Evolutionary conservation across 2,329 filamentous ascomycete species (phyloP).

Genomic region (Neopestalotiopsis clavispora): DNA sequence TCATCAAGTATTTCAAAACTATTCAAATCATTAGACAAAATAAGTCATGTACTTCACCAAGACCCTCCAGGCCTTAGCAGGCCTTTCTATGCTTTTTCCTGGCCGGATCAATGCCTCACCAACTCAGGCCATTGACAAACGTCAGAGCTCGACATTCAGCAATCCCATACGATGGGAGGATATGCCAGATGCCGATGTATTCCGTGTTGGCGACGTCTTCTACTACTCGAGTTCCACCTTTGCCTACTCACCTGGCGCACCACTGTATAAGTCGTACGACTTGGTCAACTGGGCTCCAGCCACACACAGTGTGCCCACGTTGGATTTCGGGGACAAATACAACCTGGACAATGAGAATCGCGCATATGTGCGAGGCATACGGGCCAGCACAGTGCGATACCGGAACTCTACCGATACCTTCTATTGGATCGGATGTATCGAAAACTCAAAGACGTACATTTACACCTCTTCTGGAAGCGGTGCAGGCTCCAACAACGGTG

Average conservation of each 20-base stretch:
- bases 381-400: slow-evolving; percentile 29
- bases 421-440: slow-evolving; percentile 58
- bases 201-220: slow-evolving; percentile 40
- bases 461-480: slow-evolving; percentile 46
- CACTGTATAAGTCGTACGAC: slow-evolving; percentile 53
- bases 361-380: slow-evolving; percentile 29
- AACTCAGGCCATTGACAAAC: neutral
- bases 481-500: neutral
- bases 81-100: neutral
- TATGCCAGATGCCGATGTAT: slow-evolving; percentile 54
- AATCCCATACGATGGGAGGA: slow-evolving; percentile 57
- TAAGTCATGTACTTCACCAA: neutral
- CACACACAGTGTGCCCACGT: slow-evolving; percentile 39
- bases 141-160: slow-evolving; percentile 21
- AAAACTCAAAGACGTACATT: slow-evolving; percentile 55
- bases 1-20: no score
- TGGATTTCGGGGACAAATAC: slow-evolving; percentile 26
- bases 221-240: slow-evolving; percentile 57
- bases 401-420: slow-evolving; percentile 24
- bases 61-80: neutral
- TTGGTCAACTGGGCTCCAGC: slow-evolving; percentile 48
- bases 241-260: slow-evolving; percentile 54
- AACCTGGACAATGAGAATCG: slow-evolving; percentile 16
- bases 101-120: neutral
- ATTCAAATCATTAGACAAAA: no score